Conservation (phyloP, 495 filamentous ascomycete genomes). For the Hyaloscypha finlandica region DNA sequence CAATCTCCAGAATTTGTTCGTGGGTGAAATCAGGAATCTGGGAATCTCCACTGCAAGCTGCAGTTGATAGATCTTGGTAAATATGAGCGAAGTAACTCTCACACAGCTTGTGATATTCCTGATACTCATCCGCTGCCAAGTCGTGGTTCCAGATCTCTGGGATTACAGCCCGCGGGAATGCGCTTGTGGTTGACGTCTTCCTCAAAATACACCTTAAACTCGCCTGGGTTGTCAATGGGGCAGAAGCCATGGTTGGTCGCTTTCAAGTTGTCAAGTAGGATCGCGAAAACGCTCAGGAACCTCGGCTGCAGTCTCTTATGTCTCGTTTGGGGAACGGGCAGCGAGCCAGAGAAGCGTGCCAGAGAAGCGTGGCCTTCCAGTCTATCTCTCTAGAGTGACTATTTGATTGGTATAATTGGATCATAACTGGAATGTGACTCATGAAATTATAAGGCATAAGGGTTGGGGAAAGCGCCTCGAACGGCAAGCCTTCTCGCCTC, state of each 20-base stretch:
- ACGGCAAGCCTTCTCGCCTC: neutral
- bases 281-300: too few relatives aligned
- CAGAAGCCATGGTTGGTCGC: neutral
- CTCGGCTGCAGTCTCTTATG: too few relatives aligned
- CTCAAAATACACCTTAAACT: neutral
- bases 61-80: slow-evolving; percentile 2
- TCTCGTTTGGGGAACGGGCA: too few relatives aligned
- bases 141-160: slow-evolving; percentile 2
- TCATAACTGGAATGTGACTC: neutral
- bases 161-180: neutral
- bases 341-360: too few relatives aligned
- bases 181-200: neutral
- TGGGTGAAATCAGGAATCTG: neutral
- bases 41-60: neutral
- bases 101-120: neutral
- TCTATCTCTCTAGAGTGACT: too few relatives aligned
- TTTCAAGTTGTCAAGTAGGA: too few relatives aligned
- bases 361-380: too few relatives aligned
- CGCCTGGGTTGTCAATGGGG: neutral
- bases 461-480: neutral
- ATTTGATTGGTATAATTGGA: neutral
- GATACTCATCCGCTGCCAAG: neutral
- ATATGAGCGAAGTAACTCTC: neutral
- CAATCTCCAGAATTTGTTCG: neutral
- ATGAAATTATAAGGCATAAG: neutral